Evolutionary conservation across 257 asterid species (phyloP), one percentile per base, ranked within the genome.

Genomic region (Leonotis leonurus): DNA sequence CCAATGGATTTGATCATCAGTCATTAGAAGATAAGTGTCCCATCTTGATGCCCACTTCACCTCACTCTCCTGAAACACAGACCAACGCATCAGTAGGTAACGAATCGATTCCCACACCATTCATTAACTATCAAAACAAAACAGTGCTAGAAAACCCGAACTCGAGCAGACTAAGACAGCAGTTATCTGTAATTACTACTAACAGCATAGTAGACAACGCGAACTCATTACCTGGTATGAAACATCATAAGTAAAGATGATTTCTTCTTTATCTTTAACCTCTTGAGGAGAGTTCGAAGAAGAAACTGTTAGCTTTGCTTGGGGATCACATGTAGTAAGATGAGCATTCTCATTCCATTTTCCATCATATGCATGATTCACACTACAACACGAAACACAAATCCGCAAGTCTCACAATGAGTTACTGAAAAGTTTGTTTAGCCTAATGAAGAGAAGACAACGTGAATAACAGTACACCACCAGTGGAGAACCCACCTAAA

Each of bases 11-110:
- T 84, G 95, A 54, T 86, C 92, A 46, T 86, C 89, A 1, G 78
- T 77, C 89, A 86, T 86, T 22, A 86, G 79, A 36, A 86, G 89
- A 68, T 86, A 86, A 20, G 89, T 75, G 68, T 86, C 95, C 95
- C 95, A 86, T 84, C 92, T 76, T 8, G 95, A 84, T 52, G 95
- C 95, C 93, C 95, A 87, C 74, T 84, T 84, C 72, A 84, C 92
- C 67, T 80, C 85, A 71, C 95, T 86, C 63, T 84, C 92, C 95
- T 86, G 81, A 25, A 75, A 60, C 37, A 26, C 56, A 49, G 57
- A 58, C 17, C 63, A 70, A 9, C 51, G 27, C 13, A 49, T 26
- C 29, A 62, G 48, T 5, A 43, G 11, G 49, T n/a, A n/a, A n/a
- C n/a, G n/a, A 43, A 43, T 9, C 11, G 10, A 43, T 43, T 14